Evolutionary conservation across 164 flowering plant species (phyloP).

Genomic region (Vitis vinifera): DNA sequence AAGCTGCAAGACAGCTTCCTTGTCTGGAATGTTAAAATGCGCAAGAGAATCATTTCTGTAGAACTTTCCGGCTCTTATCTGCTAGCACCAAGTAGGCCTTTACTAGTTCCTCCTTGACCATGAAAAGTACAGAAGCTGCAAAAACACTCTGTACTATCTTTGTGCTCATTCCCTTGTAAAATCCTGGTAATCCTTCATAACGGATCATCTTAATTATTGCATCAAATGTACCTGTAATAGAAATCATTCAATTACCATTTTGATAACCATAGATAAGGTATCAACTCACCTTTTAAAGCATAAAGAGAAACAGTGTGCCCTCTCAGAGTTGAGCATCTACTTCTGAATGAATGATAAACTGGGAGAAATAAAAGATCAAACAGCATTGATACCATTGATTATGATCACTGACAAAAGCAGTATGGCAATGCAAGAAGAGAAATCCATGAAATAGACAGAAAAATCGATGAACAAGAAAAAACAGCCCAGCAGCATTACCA

Average conservation of each 20-base stretch:
- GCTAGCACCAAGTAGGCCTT: conserved; percentile 43
- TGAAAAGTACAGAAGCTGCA: conserved; percentile 80
- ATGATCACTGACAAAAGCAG: too few species aligned
- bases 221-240: conserved; percentile 61
- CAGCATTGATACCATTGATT: too few species aligned
- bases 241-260: conserved; percentile 5
- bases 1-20: conserved; percentile 50
- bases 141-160: conserved; percentile 81
- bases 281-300: too few species aligned
- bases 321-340: too few species aligned
- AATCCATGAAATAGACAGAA: too few species aligned
- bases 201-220: conserved; percentile 69
- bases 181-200: conserved; percentile 58
- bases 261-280: neutral
- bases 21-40: too few species aligned
- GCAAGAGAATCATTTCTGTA: neutral
- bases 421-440: too few species aligned
- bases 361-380: too few species aligned
- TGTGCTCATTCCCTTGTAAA: conserved; percentile 83
- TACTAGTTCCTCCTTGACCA: conserved; percentile 79
- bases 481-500: too few species aligned
- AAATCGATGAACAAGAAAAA: too few species aligned
- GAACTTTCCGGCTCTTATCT: conserved; percentile 32
- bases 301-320: too few species aligned
- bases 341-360: too few species aligned